These are phyloP conservation scores for Fraxinus xanthoxyloides DNA, from an alignment of 305 asterid species.

Conservation along the genomic window DNA sequence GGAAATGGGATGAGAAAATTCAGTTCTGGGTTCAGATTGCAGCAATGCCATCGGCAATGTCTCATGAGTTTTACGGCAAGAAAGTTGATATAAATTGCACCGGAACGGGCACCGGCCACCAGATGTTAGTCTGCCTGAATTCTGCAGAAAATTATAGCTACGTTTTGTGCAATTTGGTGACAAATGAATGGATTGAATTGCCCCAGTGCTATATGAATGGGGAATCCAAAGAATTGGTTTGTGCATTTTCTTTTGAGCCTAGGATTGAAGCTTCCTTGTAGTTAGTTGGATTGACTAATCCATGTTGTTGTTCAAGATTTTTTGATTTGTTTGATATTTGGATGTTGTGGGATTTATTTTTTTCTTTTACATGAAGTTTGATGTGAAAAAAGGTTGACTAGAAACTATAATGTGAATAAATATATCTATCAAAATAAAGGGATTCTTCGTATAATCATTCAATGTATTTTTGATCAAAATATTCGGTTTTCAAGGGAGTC, in stretches of 20 bases:
- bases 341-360: background rate
- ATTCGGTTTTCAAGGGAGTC: too few relatives aligned
- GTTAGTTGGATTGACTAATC: background rate
- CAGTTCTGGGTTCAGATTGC: conserved; percentile 58
- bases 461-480: too few relatives aligned
- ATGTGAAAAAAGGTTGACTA: background rate
- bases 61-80: conserved; percentile 61
- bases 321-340: background rate
- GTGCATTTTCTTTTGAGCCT: conserved; percentile 73
- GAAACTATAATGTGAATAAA: background rate
- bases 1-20: conserved; percentile 52
- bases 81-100: conserved; percentile 72
- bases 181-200: conserved; percentile 67
- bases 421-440: too few relatives aligned
- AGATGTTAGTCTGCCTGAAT: conserved; percentile 60
- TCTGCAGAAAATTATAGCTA: conserved; percentile 49
- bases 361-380: background rate
- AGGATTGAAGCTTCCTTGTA: conserved; percentile 62
- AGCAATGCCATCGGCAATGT: conserved; percentile 69
- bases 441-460: too few relatives aligned
- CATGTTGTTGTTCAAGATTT: background rate
- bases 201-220: conserved; percentile 35
- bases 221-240: conserved; percentile 45
- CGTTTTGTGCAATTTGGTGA: conserved; percentile 52
- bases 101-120: conserved; percentile 33